These are phyloP conservation scores for Piper betle DNA, from an alignment of 164 flowering plant species.

Conservation along the genomic window DNA sequence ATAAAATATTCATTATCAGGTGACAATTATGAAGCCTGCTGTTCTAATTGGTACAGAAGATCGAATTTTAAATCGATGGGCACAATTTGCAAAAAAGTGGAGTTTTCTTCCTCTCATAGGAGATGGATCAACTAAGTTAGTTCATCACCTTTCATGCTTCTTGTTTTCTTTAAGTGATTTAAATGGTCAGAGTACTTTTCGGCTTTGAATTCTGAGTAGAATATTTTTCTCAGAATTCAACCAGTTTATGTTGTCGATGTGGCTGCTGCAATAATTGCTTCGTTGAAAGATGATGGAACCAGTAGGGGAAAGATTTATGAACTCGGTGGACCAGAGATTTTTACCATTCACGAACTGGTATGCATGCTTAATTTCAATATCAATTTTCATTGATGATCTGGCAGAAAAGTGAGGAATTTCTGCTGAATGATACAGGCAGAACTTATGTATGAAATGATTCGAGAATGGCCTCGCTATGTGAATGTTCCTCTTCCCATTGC, in stretches of 20 bases:
- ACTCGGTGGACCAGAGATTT: constrained; percentile 92
- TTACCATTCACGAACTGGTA: constrained; percentile 71
- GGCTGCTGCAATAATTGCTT: constrained; percentile 75
- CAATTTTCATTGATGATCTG: neutral
- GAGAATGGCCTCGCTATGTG: constrained; percentile 91
- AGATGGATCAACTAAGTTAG: constrained; percentile 82
- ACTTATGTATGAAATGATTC: constrained; percentile 72
- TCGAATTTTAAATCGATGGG: constrained; percentile 78
- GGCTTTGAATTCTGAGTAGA: neutral
- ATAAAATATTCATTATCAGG: constrained; percentile 29
- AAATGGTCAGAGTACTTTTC: neutral
- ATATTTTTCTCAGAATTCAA: constrained; percentile 44
- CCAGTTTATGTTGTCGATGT: constrained; percentile 93
- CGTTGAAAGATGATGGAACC: constrained; percentile 82
- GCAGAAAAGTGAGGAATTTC: neutral
- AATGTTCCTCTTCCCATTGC: constrained; percentile 86
- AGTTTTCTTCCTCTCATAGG: constrained; percentile 80
- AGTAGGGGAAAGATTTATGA: constrained; percentile 94
- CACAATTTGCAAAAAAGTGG: constrained; percentile 69
- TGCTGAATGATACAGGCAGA: constrained; percentile 60
- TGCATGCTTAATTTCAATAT: neutral
- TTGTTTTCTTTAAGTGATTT: neutral
- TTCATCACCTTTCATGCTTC: neutral
- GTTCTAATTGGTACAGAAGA: constrained; percentile 92
- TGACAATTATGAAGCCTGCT: constrained; percentile 84